Percentiles rank a stretch among this genome's conserved stretches.
Evolutionary conservation across 768 basidiomycete species (phyloP).

Genomic region (Kockovaella imperatae): DNA sequence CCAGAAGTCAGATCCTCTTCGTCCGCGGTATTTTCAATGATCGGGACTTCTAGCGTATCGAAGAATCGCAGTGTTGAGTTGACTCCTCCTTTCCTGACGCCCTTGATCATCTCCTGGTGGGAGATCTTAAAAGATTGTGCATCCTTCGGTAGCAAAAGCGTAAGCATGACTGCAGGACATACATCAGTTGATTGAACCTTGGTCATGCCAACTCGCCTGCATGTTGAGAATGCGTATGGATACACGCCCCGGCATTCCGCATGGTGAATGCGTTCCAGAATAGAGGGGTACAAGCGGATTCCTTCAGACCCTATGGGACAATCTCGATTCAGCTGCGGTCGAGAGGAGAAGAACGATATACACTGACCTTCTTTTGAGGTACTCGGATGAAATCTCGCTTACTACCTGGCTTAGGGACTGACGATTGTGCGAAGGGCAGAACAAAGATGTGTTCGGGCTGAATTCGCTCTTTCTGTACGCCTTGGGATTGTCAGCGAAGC

Average conservation of each 20-base stretch:
- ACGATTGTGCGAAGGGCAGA: constrained; percentile 63
- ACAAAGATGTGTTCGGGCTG: constrained; percentile 78
- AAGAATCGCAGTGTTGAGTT: constrained; percentile 70
- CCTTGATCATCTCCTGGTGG: constrained; percentile 95
- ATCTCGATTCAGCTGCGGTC: neutral
- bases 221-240: constrained; percentile 85
- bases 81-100: constrained; percentile 67
- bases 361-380: constrained; percentile 51
- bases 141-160: constrained; percentile 57
- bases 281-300: constrained; percentile 79
- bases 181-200: neutral
- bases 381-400: constrained; percentile 72
- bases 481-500: constrained; percentile 34
- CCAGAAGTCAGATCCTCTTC: constrained; percentile 83
- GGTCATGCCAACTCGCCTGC: constrained; percentile 43
- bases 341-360: neutral
- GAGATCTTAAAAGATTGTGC: constrained; percentile 63
- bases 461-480: constrained; percentile 86
- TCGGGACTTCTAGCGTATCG: constrained; percentile 75
- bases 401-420: constrained; percentile 54
- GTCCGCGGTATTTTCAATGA: constrained; percentile 83
- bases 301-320: constrained; percentile 54
- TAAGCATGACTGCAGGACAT: constrained; percentile 61
- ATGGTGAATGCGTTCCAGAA: constrained; percentile 88
- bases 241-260: constrained; percentile 71